Evolutionary conservation across 495 filamentous ascomycete genomes (phyloP).

Genomic region (Elasticomyces elasticus): DNA sequence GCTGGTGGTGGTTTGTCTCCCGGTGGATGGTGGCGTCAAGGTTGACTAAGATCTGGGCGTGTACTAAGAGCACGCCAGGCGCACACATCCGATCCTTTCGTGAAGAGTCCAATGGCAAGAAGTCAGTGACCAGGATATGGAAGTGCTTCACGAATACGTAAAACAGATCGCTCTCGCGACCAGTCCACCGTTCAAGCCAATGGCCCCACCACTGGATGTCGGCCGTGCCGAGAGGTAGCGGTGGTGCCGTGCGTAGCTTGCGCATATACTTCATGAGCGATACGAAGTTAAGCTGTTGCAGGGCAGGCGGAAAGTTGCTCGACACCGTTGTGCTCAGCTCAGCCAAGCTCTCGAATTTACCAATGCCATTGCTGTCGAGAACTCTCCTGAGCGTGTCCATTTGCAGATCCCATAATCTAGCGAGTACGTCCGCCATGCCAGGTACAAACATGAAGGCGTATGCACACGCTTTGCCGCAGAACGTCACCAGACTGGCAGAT

Average conservation of each 20-base stretch:
- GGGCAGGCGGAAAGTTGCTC: slow-evolving; percentile 57
- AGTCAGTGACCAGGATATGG: slow-evolving; percentile 71
- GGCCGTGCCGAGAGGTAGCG: slow-evolving; percentile 56
- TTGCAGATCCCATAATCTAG: slow-evolving; percentile 70
- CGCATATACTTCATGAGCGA: slow-evolving; percentile 53
- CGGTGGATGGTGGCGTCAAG: slow-evolving; percentile 82
- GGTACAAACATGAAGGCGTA: slow-evolving; percentile 96
- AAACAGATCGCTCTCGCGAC: slow-evolving; percentile 83
- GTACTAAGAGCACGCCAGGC: slow-evolving; percentile 73
- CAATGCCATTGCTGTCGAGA: slow-evolving; percentile 51
- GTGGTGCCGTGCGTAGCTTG: slow-evolving; percentile 57
- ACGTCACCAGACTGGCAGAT: slow-evolving; percentile 84
- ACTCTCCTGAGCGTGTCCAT: slow-evolving; percentile 58
- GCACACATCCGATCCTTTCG: slow-evolving; percentile 54
- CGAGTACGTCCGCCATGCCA: slow-evolving; percentile 75
- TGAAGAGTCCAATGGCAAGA: slow-evolving; percentile 56
- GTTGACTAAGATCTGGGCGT: slow-evolving; percentile 72
- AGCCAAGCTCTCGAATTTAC: slow-evolving; percentile 33
- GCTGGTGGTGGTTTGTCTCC: slow-evolving; percentile 39
- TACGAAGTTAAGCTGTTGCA: slow-evolving; percentile 63
- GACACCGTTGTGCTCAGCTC: slow-evolving; percentile 47
- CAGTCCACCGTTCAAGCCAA: slow-evolving; percentile 80
- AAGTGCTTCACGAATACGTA: slow-evolving; percentile 92
- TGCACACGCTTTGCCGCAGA: slow-evolving; percentile 86
- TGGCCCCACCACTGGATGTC: slow-evolving; percentile 77